Base-by-base conservation (phyloP, 345 rosid genomes). In the Microthlaspi erraticum region DNA sequence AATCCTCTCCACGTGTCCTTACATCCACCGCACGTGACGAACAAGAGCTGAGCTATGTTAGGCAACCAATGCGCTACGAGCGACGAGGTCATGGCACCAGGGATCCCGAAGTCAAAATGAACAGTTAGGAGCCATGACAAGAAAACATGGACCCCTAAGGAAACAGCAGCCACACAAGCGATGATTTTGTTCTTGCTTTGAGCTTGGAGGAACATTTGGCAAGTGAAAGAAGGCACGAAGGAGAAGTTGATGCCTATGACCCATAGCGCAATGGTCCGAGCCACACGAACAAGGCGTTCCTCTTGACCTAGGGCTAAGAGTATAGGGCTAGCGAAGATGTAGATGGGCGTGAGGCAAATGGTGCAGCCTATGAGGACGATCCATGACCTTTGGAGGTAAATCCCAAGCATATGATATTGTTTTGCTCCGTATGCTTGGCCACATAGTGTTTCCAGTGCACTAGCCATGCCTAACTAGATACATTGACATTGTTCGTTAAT, bases 331-430 rank as follows among this genome's bases (percentile, higher is more conserved):
- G 93, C 42, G 58, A 87, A 88, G 62, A 87, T 3, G 26, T 76
- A 87, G 4, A 86, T 3, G 13, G 97, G 96, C 31, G 82, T 74
- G 61, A 91, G 85, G 10, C 43, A 64, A 17, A 81, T 20, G 4
- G 87, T 46, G 23, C 66, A 39, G 1, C 66, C 0, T 2, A 41
- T 45, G 70, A 88, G 77, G 37, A 89, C 82, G 37, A 83, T 67
- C 91, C 96, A 91, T 18, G 96, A 91, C 62, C 97, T 68, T 72
- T 91, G 96, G 36, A 91, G 88, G 49, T 88, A 88, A 8, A 91
- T 37, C 11, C 93, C 97, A 2, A 87, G 82, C 97, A 88, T 88
- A 70, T 85, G 91, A 61, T 82, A 72, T 36, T 82, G 93, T 70
- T 82, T 81, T 3, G 96, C 91, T 2, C 97, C 90, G 23, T 46